phyloP scores from a whole-genome alignment of 176 grass and related monocot genomes.

The Oryza brachyantha region DNA sequence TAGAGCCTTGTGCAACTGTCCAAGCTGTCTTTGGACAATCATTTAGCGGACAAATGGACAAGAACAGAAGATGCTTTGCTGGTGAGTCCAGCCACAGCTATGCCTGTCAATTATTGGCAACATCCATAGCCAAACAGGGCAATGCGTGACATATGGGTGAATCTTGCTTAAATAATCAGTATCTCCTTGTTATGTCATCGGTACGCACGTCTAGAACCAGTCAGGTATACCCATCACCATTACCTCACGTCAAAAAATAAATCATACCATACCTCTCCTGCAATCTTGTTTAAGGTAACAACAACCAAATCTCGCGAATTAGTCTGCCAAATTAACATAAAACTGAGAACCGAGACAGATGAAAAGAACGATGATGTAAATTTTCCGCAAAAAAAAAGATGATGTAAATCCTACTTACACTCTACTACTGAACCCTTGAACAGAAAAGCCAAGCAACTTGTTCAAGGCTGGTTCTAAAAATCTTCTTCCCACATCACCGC shows the following conservation, averaged over 20 bases:
- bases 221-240: background rate
- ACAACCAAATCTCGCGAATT: background rate
- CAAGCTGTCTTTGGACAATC: constrained; percentile 16
- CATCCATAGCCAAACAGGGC: background rate
- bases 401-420: background rate
- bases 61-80: constrained; percentile 36
- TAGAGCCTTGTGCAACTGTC: constrained; percentile 11
- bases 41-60: constrained; percentile 37
- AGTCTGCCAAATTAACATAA: background rate
- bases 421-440: background rate
- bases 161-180: constrained; percentile 2
- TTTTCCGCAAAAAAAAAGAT: background rate
- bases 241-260: too few relatives aligned
- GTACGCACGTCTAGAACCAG: background rate
- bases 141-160: background rate
- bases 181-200: background rate
- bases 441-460: background rate
- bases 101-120: constrained; percentile 15
- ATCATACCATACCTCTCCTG: background rate
- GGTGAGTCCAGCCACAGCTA: constrained; percentile 27
- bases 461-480: background rate
- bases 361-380: background rate
- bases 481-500: constrained; percentile 31
- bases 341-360: background rate
- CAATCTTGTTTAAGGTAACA: background rate